Conservation (phyloP, 768 basidiomycete genomes). For the Peribolospora baueri region DNA sequence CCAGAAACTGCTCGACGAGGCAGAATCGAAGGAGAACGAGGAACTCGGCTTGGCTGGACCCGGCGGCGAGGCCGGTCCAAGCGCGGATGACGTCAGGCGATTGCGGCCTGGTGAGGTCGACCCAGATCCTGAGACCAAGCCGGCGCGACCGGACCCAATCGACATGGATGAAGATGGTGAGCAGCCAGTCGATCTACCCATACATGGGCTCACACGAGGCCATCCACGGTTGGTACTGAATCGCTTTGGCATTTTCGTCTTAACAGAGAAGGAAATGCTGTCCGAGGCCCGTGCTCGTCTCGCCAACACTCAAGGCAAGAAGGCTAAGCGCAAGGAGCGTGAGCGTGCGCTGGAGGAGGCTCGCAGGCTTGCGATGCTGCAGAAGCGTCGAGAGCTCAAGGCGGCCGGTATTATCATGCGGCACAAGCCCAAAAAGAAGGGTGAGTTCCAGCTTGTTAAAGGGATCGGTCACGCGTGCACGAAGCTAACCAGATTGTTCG, state of each 20-base stretch:
- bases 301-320: constrained; percentile 97
- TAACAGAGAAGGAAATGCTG: constrained; percentile 90
- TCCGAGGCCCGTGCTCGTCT: constrained; percentile 93
- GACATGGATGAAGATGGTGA: constrained; percentile 98
- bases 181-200: constrained; percentile 10
- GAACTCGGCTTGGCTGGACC: constrained; percentile 78
- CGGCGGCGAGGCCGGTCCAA: constrained; percentile 50
- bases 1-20: constrained; percentile 91
- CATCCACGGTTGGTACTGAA: constrained; percentile 1
- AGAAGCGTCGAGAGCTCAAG: constrained; percentile 93
- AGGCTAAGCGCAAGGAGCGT: constrained; percentile 93
- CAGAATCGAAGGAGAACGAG: constrained; percentile 85
- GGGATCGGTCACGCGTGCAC: no score
- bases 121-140: constrained; percentile 94
- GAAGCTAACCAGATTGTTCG: neutral
- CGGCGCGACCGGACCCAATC: constrained; percentile 92
- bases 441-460: constrained; percentile 40
- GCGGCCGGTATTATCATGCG: constrained; percentile 92
- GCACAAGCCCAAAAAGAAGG: constrained; percentile 79
- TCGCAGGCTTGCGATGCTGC: constrained; percentile 69
- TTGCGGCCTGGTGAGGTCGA: constrained; percentile 92
- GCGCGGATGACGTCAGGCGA: constrained; percentile 73
- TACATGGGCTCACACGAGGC: neutral
- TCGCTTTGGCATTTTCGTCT: neutral
- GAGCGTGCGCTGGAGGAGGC: constrained; percentile 96